Evolutionary conservation across 2,329 filamentous ascomycete genomes (phyloP), one percentile per base, ranked within the genome.

Genomic region (Fusarium mexicanum): DNA sequence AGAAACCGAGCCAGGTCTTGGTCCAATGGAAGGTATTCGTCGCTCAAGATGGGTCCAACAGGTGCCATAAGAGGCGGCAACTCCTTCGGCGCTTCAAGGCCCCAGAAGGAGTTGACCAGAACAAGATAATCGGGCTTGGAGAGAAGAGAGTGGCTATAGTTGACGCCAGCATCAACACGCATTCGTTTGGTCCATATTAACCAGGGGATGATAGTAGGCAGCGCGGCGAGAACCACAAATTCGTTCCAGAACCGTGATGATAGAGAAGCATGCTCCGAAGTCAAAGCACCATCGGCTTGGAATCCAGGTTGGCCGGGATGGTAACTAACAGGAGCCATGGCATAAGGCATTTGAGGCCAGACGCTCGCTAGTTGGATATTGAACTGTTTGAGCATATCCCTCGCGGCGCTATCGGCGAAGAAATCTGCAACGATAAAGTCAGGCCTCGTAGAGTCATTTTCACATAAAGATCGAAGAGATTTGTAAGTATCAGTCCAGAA

Each of bases 21-120:
- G 8, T 81, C 78, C 8, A 86, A 71, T 1, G 78, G 74, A 8
- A 79, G 75, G 51, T 80, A 85, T 20, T 76, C 69, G 38, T 84
- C 82, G 3, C 77, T 69, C 11, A 86, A 75, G 5, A 86, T 79
- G 5, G 85, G 85, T 2, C 85, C 85, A 6, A 86, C 80, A 3
- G 82, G 67, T 6, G 79, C 77, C 31, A 82, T 79, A 3, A 82
- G 74, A 3, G 84, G 85, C 3, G 85, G 85, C 6, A 86, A 64
- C 62, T 86, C 84, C 29, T 81, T 82, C 0, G 85, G 81, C 3
- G 80, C 77, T 58, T 87, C 85, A 13, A 86, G 76, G 0, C 84
- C 84, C 64, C 81, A 84, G 68, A 86, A 86, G 0, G 83, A 85
- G 60, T 86, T 86, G 31, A 86, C 81, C 10, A 86, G 76, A 5